Percentiles rank a stretch among this genome's conserved stretches.
Evolutionary conservation across 805 yeast species (phyloP).

Genomic region (Tetrapisispora phaffii): DNA sequence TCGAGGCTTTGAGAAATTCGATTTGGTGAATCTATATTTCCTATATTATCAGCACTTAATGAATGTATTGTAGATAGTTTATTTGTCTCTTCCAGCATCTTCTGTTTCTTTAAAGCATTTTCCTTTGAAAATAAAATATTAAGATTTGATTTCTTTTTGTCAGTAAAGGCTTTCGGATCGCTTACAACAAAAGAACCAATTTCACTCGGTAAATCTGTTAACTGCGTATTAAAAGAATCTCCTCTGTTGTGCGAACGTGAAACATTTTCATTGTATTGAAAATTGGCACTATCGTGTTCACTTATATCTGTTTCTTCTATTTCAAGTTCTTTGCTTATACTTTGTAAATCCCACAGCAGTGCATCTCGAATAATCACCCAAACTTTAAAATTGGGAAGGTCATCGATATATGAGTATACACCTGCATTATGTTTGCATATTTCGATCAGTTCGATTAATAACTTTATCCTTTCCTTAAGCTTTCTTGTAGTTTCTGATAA

Average conservation of each 20-base stretch:
- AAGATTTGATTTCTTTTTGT: neutral
- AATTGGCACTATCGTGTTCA: neutral
- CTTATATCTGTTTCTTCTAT: neutral
- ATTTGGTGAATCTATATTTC: neutral
- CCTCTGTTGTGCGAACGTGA: neutral
- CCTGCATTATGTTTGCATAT: slow-evolving; percentile 28
- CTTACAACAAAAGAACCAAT: neutral
- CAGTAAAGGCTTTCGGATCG: neutral
- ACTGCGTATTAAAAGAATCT: slow-evolving; percentile 8
- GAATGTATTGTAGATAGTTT: neutral
- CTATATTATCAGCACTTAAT: neutral
- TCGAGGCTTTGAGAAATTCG: too few species aligned
- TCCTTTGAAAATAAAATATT: slow-evolving; percentile 1
- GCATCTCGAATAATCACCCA: slow-evolving; percentile 29
- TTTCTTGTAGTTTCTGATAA: neutral
- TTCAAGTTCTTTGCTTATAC: slow-evolving; percentile 3
- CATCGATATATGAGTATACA: slow-evolving; percentile 24
- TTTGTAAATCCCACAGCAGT: slow-evolving; percentile 26
- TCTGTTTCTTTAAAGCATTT: neutral
- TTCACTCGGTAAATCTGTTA: slow-evolving; percentile 6
- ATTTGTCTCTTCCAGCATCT: neutral
- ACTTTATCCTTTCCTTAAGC: slow-evolving; percentile 12
- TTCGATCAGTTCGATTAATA: slow-evolving; percentile 19
- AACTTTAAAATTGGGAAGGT: slow-evolving; percentile 23
- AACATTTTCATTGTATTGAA: slow-evolving; percentile 1